phyloP scores from a whole-genome alignment of 371 early-diverging fungal genomes.

The Nematocida displodere region DNA sequence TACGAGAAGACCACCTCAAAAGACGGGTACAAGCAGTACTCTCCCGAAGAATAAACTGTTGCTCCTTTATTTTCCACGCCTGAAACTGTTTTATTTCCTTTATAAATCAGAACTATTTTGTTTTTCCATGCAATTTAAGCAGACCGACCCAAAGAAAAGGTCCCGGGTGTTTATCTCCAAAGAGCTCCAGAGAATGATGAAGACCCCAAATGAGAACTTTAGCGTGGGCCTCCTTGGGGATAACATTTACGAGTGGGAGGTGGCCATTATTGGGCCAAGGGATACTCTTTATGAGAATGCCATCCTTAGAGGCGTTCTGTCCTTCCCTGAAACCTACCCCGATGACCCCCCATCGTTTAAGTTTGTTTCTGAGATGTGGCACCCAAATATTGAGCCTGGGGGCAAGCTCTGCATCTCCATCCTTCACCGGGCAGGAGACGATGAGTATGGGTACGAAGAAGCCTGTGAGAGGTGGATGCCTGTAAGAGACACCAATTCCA shows the following conservation, averaged over 20 bases:
- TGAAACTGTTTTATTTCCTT: conserved; percentile 8
- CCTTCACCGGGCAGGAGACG: conserved; percentile 67
- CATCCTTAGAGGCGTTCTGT: conserved; percentile 75
- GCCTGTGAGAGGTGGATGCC: conserved; percentile 84
- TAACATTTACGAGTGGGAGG: conserved; percentile 78
- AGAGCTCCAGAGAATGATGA: conserved; percentile 61
- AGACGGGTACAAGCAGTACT: conserved; percentile 36
- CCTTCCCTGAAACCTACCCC: conserved; percentile 77
- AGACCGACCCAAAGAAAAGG: conserved; percentile 28
- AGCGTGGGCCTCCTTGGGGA: conserved; percentile 65
- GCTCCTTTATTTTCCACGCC: background rate
- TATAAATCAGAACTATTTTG: conserved; percentile 17
- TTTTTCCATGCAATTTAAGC: conserved; percentile 31
- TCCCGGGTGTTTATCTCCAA: conserved; percentile 61
- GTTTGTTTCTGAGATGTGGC: conserved; percentile 80
- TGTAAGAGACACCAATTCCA: conserved; percentile 70
- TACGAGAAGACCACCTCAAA: conserved; percentile 33
- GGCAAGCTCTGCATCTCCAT: conserved; percentile 67
- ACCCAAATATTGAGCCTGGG: conserved; percentile 68
- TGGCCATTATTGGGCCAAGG: conserved; percentile 82
- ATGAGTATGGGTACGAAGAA: conserved; percentile 82
- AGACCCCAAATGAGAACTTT: conserved; percentile 60
- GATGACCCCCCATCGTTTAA: conserved; percentile 74
- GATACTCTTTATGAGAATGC: conserved; percentile 95
- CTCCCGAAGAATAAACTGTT: background rate